A percentile compares a stretch with the other conserved stretches of the same genome.
These are phyloP conservation scores for Arthroderma uncinatum DNA, from an alignment of 2,329 filamentous ascomycete genomes.

Conservation along the genomic window DNA sequence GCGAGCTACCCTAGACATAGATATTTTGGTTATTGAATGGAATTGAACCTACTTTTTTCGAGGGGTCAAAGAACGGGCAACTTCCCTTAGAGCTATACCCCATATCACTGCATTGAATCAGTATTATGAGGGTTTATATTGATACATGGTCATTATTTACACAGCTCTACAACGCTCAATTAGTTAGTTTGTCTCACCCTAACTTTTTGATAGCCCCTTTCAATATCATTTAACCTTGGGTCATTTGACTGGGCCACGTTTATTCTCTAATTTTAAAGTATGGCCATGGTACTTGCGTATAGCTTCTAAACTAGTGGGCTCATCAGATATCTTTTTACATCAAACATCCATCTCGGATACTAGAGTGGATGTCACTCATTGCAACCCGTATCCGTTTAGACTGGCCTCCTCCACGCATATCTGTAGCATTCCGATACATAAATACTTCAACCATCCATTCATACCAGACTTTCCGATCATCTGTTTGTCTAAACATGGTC, in stretches of 20 bases:
- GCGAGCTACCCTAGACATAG: too few relatives aligned
- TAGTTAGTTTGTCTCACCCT: too few relatives aligned
- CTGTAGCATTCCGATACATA: conserved; percentile 26
- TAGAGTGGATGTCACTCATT: conserved; percentile 39
- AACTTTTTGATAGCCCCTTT: too few relatives aligned
- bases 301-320: not conserved
- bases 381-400: conserved; percentile 24
- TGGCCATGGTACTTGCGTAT: too few relatives aligned
- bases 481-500: conserved; percentile 92
- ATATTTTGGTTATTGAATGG: not conserved
- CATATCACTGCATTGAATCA: not conserved
- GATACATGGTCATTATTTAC: too few relatives aligned
- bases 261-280: not conserved
- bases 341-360: conserved; percentile 40
- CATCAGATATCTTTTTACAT: conserved; percentile 29
- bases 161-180: too few relatives aligned
- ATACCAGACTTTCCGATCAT: conserved; percentile 95
- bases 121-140: not conserved
- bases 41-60: not conserved
- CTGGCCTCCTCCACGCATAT: not conserved
- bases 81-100: not conserved
- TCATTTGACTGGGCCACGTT: not conserved
- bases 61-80: not conserved
- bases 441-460: conserved; percentile 93
- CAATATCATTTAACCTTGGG: too few relatives aligned